phyloP scores from a whole-genome alignment of 345 rosid species.

The Camelina neglecta region DNA sequence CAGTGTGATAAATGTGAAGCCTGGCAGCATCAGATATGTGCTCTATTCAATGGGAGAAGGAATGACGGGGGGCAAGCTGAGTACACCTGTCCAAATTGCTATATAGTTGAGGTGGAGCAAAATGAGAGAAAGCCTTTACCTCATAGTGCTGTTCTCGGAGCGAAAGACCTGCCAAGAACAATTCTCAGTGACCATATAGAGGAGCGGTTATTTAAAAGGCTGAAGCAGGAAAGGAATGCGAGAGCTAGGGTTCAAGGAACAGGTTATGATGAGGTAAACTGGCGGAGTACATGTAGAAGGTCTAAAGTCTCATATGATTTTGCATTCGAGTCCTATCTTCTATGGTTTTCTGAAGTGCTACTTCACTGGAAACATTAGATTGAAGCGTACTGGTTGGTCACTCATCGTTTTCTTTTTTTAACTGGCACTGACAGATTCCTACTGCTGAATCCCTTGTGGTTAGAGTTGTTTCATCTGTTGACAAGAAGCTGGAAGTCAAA shows the following conservation, averaged over 20 bases:
- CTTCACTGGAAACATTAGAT: conserved; percentile 21
- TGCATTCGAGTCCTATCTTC: conserved; percentile 7
- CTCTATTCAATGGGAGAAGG: conserved; percentile 95
- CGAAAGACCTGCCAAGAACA: conserved; percentile 93
- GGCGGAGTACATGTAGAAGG: conserved; percentile 16
- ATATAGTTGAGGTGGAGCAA: conserved; percentile 80
- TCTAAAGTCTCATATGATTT: conserved; percentile 17
- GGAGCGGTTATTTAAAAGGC: conserved; percentile 71
- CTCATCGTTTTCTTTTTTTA: conserved; percentile 11
- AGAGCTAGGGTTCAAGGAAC: conserved; percentile 83
- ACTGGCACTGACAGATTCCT: conserved; percentile 64
- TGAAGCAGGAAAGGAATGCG: conserved; percentile 80
- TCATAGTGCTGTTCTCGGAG: conserved; percentile 98
- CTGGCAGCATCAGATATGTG: conserved; percentile 99
- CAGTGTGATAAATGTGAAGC: conserved; percentile 99
- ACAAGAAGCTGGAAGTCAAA: conserved; percentile 98
- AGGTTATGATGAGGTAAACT: conserved; percentile 85
- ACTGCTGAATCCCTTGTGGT: conserved; percentile 95
- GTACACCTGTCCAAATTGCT: conserved; percentile 99
- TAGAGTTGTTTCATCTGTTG: conserved; percentile 98
- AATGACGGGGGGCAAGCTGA: conserved; percentile 99
- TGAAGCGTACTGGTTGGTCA: conserved; percentile 26
- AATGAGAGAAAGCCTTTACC: conserved; percentile 94
- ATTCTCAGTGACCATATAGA: conserved; percentile 97
- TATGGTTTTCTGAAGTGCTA: conserved; percentile 10